phyloP scores from a whole-genome alignment of 2,329 filamentous ascomycete genomes.

The Camptophora hylomeconis region DNA sequence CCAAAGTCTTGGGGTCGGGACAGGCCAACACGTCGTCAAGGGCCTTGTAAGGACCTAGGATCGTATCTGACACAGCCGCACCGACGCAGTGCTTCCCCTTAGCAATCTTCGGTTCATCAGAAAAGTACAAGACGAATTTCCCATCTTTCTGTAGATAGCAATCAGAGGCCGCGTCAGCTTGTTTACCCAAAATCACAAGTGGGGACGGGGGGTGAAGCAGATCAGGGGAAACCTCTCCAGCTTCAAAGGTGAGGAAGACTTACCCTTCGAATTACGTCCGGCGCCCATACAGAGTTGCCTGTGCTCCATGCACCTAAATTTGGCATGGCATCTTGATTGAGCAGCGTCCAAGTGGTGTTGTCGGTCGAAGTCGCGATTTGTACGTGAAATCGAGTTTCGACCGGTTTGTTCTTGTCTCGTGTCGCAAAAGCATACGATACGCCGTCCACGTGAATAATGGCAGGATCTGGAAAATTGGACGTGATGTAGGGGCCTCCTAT shows the following conservation, averaged over 20 bases:
- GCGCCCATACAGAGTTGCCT: slow-evolving; percentile 45
- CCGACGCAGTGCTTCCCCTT: slow-evolving; percentile 43
- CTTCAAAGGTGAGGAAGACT: slow-evolving; percentile 9
- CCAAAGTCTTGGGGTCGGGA: slow-evolving; percentile 26
- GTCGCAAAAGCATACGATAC: slow-evolving; percentile 48
- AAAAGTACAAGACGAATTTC: slow-evolving; percentile 49
- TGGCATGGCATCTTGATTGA: slow-evolving; percentile 44
- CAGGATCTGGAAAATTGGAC: slow-evolving; percentile 29
- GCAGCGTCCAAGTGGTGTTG: slow-evolving; percentile 35
- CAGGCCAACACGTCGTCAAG: slow-evolving; percentile 39
- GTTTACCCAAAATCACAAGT: slow-evolving; percentile 1
- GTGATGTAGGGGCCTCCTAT: slow-evolving; percentile 20
- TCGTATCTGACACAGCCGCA: slow-evolving; percentile 35
- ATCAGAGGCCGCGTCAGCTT: slow-evolving; percentile 1
- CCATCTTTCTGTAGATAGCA: slow-evolving; percentile 29
- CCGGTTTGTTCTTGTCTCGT: slow-evolving; percentile 28
- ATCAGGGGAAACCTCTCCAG: slow-evolving; percentile 1
- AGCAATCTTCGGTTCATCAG: slow-evolving; percentile 24
- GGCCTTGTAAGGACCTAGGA: slow-evolving; percentile 42
- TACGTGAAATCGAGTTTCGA: slow-evolving; percentile 24
- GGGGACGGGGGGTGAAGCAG: background rate
- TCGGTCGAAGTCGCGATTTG: slow-evolving; percentile 41
- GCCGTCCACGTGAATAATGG: slow-evolving; percentile 36
- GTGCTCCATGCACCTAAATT: slow-evolving; percentile 40
- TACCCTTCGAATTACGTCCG: slow-evolving; percentile 42